Base-by-base conservation (phyloP, 768 basidiomycete species). In the Leucocoprinus leucothites region DNA sequence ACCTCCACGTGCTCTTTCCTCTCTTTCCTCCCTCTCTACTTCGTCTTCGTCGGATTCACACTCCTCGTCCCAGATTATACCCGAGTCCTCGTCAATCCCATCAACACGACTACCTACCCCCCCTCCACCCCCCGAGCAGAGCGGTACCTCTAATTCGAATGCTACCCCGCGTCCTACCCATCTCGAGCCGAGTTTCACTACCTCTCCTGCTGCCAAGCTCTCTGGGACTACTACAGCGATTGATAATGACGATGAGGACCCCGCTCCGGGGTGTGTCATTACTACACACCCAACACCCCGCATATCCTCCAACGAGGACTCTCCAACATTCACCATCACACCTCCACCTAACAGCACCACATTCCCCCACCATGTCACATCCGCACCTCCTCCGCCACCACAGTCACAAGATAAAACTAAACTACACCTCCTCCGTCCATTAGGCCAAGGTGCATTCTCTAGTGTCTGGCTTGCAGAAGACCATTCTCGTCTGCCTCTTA, bases 391-490 rank as follows among this genome's bases (percentile, higher is more conserved):
- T 11, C 24, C 48, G 5, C 36, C 48, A 52, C 59, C 62, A 2
- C 65, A 72, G n/a, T 67, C 74, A 16, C 71, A 36, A 2, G 45
- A 35, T 11, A 11, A 13, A 2, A 35, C 52, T 3, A n/a, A 21
- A 8, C 53, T 85, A 16, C 72, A 72, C 19, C 79, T 91, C 7
- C 60, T 82, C 26, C 74, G 73, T 1, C 68, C 74, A 3, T 75
- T 92, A 2, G 89, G 89, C 19, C 79, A 82, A 34, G 89, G 89
- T 40, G 81, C 87, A 1, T 92, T 92, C 67, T 85, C 83, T 45
- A 77, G 77, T 46, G 89, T 92, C 13, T 91, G 88, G 86, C 78
- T 89, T 6, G 88, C 86, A 1, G 74, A 78, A 43, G 81, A 82
- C 60, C 67, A 80, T 8, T 78, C 77, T 11, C 67, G 66, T 9